A percentile compares a stretch with the other conserved stretches of the same genome.
Evolutionary conservation across 2,329 filamentous ascomycete species (phyloP).

Genomic region (Calonectria fujianensis): DNA sequence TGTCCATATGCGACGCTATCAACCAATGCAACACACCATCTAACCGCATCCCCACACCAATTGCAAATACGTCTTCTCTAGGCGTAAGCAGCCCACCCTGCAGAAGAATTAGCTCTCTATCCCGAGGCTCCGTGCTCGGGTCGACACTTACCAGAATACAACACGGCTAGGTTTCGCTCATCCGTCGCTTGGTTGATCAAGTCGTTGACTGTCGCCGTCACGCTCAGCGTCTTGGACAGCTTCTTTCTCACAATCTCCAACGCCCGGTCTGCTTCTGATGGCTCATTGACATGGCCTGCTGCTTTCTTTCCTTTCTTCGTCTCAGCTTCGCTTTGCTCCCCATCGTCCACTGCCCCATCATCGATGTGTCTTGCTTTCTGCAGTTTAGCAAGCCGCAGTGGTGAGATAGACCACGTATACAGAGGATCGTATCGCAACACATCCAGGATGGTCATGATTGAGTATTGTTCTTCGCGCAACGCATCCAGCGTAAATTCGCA

Average conservation of each 20-base stretch:
- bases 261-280: slow-evolving; percentile 89
- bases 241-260: slow-evolving; percentile 97
- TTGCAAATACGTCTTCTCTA: slow-evolving; percentile 49
- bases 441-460: slow-evolving; percentile 98
- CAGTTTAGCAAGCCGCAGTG: slow-evolving; percentile 77
- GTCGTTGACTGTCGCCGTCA: slow-evolving; percentile 96
- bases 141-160: slow-evolving; percentile 82
- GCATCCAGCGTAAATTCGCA: slow-evolving; percentile 98
- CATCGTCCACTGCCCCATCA: slow-evolving; percentile 61
- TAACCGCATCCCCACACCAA: slow-evolving; percentile 9
- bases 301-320: slow-evolving; percentile 62
- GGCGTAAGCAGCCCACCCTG: slow-evolving; percentile 69
- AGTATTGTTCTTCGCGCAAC: slow-evolving; percentile 94
- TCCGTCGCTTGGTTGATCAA: slow-evolving; percentile 97
- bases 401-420: slow-evolving; percentile 95
- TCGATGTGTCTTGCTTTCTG: slow-evolving; percentile 76
- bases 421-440: slow-evolving; percentile 98
- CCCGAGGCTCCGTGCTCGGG: not conserved
- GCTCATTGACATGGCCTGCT: slow-evolving; percentile 70
- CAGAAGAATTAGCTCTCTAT: slow-evolving; percentile 47
- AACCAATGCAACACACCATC: slow-evolving; percentile 28
- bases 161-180: slow-evolving; percentile 90
- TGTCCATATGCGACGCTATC: slow-evolving; percentile 14
- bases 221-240: slow-evolving; percentile 93
- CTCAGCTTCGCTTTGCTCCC: slow-evolving; percentile 63